Conservation (phyloP, 352 stramenopile genomes). For the Plasmopara muralis region DNA sequence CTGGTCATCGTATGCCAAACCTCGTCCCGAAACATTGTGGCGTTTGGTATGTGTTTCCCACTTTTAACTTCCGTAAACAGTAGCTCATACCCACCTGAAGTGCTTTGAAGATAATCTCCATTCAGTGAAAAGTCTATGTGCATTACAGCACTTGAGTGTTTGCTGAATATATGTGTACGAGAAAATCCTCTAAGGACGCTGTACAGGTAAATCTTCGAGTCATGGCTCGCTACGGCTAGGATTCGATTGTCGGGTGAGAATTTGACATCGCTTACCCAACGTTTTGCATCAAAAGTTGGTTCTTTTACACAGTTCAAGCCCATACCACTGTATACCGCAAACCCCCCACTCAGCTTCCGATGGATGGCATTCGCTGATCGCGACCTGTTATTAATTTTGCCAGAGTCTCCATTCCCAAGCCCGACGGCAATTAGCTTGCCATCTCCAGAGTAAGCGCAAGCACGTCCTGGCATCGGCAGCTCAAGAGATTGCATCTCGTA, state of each 20-base stretch:
- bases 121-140: conserved; percentile 76
- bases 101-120: conserved; percentile 58
- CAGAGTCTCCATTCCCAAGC: conserved; percentile 34
- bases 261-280: conserved; percentile 67
- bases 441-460: conserved; percentile 84
- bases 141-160: conserved; percentile 72
- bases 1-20: conserved; percentile 87
- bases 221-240: conserved; percentile 62
- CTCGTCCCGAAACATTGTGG: conserved; percentile 78
- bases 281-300: conserved; percentile 49
- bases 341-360: conserved; percentile 34
- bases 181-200: conserved; percentile 64
- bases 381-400: conserved; percentile 7
- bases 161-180: conserved; percentile 63
- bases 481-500: conserved; percentile 32
- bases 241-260: conserved; percentile 58
- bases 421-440: conserved; percentile 87
- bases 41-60: conserved; percentile 62
- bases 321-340: conserved; percentile 50
- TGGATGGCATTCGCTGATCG: conserved; percentile 13
- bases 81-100: conserved; percentile 83
- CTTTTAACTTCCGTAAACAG: conserved; percentile 83
- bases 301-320: conserved; percentile 43
- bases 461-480: conserved; percentile 42
- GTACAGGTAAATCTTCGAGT: conserved; percentile 73